Base-by-base conservation (phyloP, 2,329 filamentous ascomycete species). In the Alternaria sp. region DNA sequence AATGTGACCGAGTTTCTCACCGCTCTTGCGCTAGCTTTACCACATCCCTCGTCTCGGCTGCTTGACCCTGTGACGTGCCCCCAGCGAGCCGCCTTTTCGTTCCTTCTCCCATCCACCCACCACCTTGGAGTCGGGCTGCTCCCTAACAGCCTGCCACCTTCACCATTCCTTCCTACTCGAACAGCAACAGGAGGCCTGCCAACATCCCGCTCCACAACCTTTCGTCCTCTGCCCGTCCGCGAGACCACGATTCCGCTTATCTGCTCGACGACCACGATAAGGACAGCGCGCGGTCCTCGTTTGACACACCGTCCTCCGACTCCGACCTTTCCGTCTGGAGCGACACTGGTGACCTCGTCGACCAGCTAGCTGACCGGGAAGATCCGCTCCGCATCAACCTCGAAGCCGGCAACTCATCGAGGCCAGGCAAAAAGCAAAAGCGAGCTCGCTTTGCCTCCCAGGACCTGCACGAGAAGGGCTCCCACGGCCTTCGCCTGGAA, bases 281-380 rank as follows among this genome's bases (percentile, higher is more conserved):
- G 75, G 75, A 72, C 75, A 82, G 80, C 72, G 81, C 82, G 71
- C 83, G 82, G 76, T 85, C 83, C 68, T 87, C 86, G 74, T 81
- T 80, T 63, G 81, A 82, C 72, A 79, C 79, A 73, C 84, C 84
- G 57, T 88, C 86, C 65, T 83, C 79, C 62, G 84, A 84, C 78
- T 91, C 88, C 62, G 88, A 90, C 73, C 91, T 92, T 79, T 92
- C 89, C 60, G 88, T 91, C 71, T 97, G 93, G 93, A 94, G 92
- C 76, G 93, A 97, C 80, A 97, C 94, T 44, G 94, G 93, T 75
- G 95, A 98, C 81, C 88, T 98, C 73, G 93, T 92, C 74, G 94
- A 97, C 82, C 94, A 96, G 85, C 85, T 94, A 71, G 91, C 88
- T 73, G 90, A 91, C 83, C 88, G 89, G 74, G 88, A 94, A 80